Base-by-base conservation (phyloP, 129 eudicot genomes). In the Artemisia argyi region DNA sequence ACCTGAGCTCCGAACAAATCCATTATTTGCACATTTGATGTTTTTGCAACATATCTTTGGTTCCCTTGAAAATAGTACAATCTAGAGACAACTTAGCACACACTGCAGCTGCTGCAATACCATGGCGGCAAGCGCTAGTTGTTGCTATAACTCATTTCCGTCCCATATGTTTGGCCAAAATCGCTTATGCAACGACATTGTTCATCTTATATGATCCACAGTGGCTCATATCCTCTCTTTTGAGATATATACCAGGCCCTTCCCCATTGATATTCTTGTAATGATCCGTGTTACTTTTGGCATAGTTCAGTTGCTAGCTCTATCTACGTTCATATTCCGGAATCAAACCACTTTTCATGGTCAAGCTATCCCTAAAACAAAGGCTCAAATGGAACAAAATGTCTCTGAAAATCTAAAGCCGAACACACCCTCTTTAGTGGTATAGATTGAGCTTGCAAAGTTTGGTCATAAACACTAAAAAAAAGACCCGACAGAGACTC, bases 181-280 rank as follows among this genome's bases (percentile, higher is more conserved):
- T 75, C 22, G 77, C 90, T 69, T 85, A 90, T 52, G 89, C 90
- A 17, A 88, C 63, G 17, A 84, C 88, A 4, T 85, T 88, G 82
- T 83, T 85, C 82, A 88, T 85, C 81, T 88, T 88, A 78, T 88
- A 86, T 10, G 94, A 80, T 64, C 94, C 94, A 46, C 94, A 78
- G 28, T 88, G 90, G 76, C 68, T 67, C 62, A 88, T 88, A 58
- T 88, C 94, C 71, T 88, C 90, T 78, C 94, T 88, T 82, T 88
- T 88, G 3, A 88, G 74, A 80, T 88, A 85, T 68, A 88, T 88
- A 24, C 85, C 84, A 3, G 94, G 94, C 44, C 94, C 90, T 74
- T 72, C 72, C 35, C 88, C 90, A 3, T 68, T 59, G 39, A 39
- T 51, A 67, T 82, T 75, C 85, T 88, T 88, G 88, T 85, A 85